A percentile compares a stretch with the other conserved stretches of the same genome.
Conservation (phyloP, 2,329 filamentous ascomycete species). For the Emericellopsis cladophorae region DNA sequence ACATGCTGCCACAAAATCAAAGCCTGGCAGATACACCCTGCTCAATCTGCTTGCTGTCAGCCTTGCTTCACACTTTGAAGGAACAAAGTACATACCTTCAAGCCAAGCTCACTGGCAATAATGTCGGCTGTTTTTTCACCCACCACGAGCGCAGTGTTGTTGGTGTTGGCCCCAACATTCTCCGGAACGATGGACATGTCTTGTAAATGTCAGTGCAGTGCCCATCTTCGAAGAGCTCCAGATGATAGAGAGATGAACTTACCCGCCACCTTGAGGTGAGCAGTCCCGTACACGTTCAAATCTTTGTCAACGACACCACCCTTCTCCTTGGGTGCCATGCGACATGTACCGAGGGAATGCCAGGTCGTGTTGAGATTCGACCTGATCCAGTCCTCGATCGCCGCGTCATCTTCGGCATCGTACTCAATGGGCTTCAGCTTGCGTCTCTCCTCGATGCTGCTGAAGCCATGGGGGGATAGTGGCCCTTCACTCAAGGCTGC, state of each 20-base stretch:
- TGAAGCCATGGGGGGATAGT: slow-evolving; percentile 13
- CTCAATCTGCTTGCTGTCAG: too few species aligned
- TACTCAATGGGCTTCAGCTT: slow-evolving; percentile 22
- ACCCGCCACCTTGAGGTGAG: slow-evolving; percentile 22
- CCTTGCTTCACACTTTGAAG: too few species aligned
- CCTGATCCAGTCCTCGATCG: slow-evolving; percentile 27
- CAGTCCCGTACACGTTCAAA: slow-evolving; percentile 24
- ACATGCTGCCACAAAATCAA: too few species aligned
- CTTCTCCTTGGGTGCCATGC: slow-evolving; percentile 22
- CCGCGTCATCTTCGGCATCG: slow-evolving; percentile 28
- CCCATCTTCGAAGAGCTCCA: slow-evolving; percentile 1
- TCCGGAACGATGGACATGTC: slow-evolving; percentile 15
- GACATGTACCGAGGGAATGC: slow-evolving; percentile 17
- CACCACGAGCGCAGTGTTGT: slow-evolving; percentile 31
- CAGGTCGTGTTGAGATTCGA: slow-evolving; percentile 23
- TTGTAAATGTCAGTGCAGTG: background rate
- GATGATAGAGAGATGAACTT: slow-evolving; percentile 6
- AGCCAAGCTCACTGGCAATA: slow-evolving; percentile 19
- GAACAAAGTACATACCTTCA: background rate
- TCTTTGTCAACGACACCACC: slow-evolving; percentile 24
- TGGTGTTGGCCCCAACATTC: slow-evolving; percentile 32
- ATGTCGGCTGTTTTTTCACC: slow-evolving; percentile 31
- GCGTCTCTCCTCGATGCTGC: slow-evolving; percentile 7
- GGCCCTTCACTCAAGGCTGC: slow-evolving; percentile 23
- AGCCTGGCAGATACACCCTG: too few species aligned